phyloP scores from a whole-genome alignment of 2,329 filamentous ascomycete genomes.

The Arthroderma uncinatum region DNA sequence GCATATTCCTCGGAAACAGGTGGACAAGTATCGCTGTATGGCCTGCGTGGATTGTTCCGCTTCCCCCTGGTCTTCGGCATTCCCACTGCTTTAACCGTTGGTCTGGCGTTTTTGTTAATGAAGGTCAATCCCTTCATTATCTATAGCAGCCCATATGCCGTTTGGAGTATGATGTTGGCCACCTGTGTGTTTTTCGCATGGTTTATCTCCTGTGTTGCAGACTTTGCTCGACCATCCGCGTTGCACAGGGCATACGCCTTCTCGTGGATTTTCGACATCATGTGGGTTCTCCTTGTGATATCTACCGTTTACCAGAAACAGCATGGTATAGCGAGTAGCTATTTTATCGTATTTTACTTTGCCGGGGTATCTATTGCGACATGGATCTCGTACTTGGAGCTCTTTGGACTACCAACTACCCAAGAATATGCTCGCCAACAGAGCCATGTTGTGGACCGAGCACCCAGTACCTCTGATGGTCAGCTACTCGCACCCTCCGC shows the following conservation, averaged over 20 bases:
- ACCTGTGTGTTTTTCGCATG: slow-evolving; percentile 72
- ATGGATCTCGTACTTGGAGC: slow-evolving; percentile 64
- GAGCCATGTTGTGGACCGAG: slow-evolving; percentile 27
- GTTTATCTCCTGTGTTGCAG: slow-evolving; percentile 68
- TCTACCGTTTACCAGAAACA: slow-evolving; percentile 67
- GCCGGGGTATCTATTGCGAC: slow-evolving; percentile 62
- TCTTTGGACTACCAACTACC: slow-evolving; percentile 65
- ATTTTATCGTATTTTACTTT: slow-evolving; percentile 71
- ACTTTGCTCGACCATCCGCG: slow-evolving; percentile 71
- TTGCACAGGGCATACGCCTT: slow-evolving; percentile 70
- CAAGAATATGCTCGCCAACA: slow-evolving; percentile 53
- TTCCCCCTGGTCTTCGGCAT: slow-evolving; percentile 65
- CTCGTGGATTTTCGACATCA: slow-evolving; percentile 70
- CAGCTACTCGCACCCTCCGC: slow-evolving; percentile 34
- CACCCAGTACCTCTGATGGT: slow-evolving; percentile 26
- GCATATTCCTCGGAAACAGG: slow-evolving; percentile 50
- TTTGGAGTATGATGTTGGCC: slow-evolving; percentile 80
- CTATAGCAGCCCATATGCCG: slow-evolving; percentile 78
- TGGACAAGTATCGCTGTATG: slow-evolving; percentile 54
- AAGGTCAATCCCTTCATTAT: slow-evolving; percentile 83
- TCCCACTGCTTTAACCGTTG: slow-evolving; percentile 57
- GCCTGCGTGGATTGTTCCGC: slow-evolving; percentile 71
- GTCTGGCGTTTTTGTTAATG: slow-evolving; percentile 60
- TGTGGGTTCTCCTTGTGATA: slow-evolving; percentile 61
- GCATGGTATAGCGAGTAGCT: slow-evolving; percentile 61